phyloP scores from a whole-genome alignment of 805 yeast genomes.

The Zygoascus tannicola region DNA sequence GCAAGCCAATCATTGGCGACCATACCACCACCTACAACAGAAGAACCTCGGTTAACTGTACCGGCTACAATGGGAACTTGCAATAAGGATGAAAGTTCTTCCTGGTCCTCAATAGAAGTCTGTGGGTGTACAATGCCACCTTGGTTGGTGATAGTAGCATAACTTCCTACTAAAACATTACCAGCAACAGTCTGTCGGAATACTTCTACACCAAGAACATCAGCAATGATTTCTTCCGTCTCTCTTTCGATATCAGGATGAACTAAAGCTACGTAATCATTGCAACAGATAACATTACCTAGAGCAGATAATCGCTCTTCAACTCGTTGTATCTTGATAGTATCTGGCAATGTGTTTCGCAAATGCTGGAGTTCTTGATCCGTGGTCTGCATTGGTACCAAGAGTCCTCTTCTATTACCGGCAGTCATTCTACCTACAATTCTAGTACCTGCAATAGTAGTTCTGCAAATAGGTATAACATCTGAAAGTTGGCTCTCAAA shows the following conservation, averaged over 20 bases:
- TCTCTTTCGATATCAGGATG: constrained; percentile 99
- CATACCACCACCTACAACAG: constrained; percentile 98
- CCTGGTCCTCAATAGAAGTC: constrained; percentile 95
- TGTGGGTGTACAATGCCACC: constrained; percentile 99
- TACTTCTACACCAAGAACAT: constrained; percentile 96
- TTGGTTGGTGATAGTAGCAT: constrained; percentile 89
- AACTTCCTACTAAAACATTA: constrained; percentile 93
- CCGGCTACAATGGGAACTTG: constrained; percentile 99
- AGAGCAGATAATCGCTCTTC: constrained; percentile 95
- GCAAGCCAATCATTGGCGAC: constrained; percentile 98
- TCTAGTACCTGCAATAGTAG: constrained; percentile 97
- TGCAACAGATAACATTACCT: constrained; percentile 97
- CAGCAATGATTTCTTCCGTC: constrained; percentile 97
- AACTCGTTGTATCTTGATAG: constrained; percentile 92
- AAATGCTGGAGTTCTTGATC: constrained; percentile 97
- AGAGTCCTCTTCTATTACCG: constrained; percentile 93
- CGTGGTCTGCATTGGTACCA: constrained; percentile 95
- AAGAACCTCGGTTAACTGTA: constrained; percentile 93
- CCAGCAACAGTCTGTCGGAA: constrained; percentile 99
- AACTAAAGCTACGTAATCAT: constrained; percentile 96
- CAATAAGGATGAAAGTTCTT: constrained; percentile 86
- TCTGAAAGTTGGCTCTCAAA: constrained; percentile 97
- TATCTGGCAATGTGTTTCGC: constrained; percentile 91
- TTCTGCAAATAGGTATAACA: constrained; percentile 90
- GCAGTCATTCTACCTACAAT: constrained; percentile 98